Evolutionary conservation across 495 filamentous ascomycete species (phyloP).

Genomic region (Penicillium crystallinum): DNA sequence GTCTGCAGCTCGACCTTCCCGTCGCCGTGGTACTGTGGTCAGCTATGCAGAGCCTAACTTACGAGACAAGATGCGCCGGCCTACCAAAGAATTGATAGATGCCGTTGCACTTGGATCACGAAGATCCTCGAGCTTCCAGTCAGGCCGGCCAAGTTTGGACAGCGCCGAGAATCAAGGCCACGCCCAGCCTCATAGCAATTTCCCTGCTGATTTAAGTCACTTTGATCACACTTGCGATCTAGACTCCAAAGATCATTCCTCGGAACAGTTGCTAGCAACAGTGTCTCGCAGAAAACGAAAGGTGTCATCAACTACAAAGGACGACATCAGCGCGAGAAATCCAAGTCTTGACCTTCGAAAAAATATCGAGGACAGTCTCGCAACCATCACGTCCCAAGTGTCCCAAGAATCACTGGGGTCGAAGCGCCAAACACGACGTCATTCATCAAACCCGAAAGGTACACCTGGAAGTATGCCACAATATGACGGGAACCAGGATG

Average conservation of each 20-base stretch:
- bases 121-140: constrained; percentile 28
- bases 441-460: constrained; percentile 35
- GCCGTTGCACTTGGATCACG: constrained; percentile 55
- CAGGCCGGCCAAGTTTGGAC: constrained; percentile 14
- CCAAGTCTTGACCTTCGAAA: neutral
- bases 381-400: constrained; percentile 2
- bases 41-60: constrained; percentile 87
- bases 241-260: constrained; percentile 1
- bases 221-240: neutral
- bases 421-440: constrained; percentile 29
- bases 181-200: neutral
- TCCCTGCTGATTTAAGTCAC: constrained; percentile 8
- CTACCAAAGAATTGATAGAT: constrained; percentile 67
- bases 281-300: constrained; percentile 31
- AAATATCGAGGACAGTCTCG: constrained; percentile 2
- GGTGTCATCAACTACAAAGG: constrained; percentile 20
- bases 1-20: constrained; percentile 50
- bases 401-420: constrained; percentile 10
- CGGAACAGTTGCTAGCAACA: constrained; percentile 12
- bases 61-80: constrained; percentile 80
- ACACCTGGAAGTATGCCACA: constrained; percentile 2
- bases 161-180: constrained; percentile 11
- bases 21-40: constrained; percentile 60
- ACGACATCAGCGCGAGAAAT: neutral
- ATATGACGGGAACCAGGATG: constrained; percentile 4